These are phyloP conservation scores for Arctium minus DNA, from an alignment of 129 eudicot genomes.

Conservation along the genomic window DNA sequence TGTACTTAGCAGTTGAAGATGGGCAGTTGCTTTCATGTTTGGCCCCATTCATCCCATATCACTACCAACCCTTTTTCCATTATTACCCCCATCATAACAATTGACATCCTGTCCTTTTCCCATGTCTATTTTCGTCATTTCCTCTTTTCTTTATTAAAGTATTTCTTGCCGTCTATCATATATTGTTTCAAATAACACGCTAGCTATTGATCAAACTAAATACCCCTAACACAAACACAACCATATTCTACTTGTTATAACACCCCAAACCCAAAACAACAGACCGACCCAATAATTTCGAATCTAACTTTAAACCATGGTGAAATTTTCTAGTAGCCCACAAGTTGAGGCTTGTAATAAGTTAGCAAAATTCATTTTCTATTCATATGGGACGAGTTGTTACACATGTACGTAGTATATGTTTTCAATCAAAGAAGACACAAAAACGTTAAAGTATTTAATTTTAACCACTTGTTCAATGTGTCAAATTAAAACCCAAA, in stretches of 20 bases:
- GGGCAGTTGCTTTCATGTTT: conserved; percentile 35
- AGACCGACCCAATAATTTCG: too few relatives aligned
- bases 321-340: too few relatives aligned
- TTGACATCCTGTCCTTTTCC: conserved; percentile 25
- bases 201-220: background rate
- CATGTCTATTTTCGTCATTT: conserved; percentile 14
- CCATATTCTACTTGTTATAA: too few relatives aligned
- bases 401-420: too few relatives aligned
- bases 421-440: too few relatives aligned
- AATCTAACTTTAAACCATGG: too few relatives aligned
- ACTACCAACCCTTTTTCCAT: conserved; percentile 18
- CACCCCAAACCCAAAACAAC: too few relatives aligned
- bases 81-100: conserved; percentile 28
- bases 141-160: background rate
- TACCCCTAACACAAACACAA: background rate
- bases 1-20: conserved; percentile 29
- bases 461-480: background rate
- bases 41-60: conserved; percentile 21
- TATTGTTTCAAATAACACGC: background rate
- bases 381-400: too few relatives aligned
- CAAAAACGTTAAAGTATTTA: background rate
- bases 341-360: too few relatives aligned
- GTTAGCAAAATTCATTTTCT: too few relatives aligned
- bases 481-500: background rate
- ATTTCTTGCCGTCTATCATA: background rate